Base-by-base conservation (phyloP, 2,329 filamentous ascomycete genomes). In the Colletotrichum horii region DNA sequence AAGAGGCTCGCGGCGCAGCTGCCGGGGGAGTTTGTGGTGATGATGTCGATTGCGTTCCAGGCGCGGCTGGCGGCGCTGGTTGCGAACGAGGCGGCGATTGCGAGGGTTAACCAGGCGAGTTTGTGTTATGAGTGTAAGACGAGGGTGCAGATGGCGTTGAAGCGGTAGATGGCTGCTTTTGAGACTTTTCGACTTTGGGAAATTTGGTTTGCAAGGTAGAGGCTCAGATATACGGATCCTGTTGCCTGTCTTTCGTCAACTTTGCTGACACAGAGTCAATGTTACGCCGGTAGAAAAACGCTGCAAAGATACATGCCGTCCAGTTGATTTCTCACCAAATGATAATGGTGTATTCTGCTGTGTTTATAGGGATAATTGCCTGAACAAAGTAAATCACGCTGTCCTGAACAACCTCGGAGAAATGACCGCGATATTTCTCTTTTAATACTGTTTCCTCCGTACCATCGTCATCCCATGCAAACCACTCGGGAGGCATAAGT, bases 121-220 rank as follows among this genome's bases (percentile, higher is more conserved):
- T 14, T 75, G 69, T 75, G 72, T 62, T 75, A 75, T 28, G 72
- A 75, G 69, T 75, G 72, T 32, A 75, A 75, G 69, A 62, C 69
- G 14, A 75, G 72, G 62, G 72, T 75, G 8, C 72, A 75, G 62
- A 34, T 26, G 24, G 58, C 58, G 6, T 36, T 62, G 58, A 62
- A 62, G 26, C 58, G 58, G 30, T 62, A 62, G 58, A 9, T 34
- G 30, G 30, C 14, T 19, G 26, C 26, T 2, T 32, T 3, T 4
- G 56, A 2, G 16, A 5, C 38, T 48, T 48, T 28, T 0, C 24
- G 56, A 60, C 16, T 14, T 30, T 8, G 7, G n/a, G 9, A 28
- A 0, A n/a, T 16, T 30, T 14, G 28, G 16, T 1, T 60, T 19
- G 56, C 1, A 19, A n/a, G 11, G 43, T 22, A 3, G 43, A 3